Base-by-base conservation (phyloP, 176 grass and related monocot species). In the Lolium rigidum region DNA sequence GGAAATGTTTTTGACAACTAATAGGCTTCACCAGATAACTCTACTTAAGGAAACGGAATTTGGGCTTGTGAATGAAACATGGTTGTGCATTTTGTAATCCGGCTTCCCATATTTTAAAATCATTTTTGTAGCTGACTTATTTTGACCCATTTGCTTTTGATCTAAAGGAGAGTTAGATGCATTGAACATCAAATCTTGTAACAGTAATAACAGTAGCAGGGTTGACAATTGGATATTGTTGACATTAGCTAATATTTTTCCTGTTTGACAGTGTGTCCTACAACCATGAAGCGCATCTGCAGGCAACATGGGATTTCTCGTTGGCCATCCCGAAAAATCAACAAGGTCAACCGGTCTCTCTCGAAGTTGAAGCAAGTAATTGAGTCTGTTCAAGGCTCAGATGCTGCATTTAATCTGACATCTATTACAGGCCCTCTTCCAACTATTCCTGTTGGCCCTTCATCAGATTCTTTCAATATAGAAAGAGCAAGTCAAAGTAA, bases 271-370 rank as follows among this genome's bases (percentile, higher is more conserved):
- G 96, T 98, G 44, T 98, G 96, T 25, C 96, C 96, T 7, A 98
- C 96, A 79, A 98, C 96, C 64, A 98, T 98, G 96, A 98, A 98
- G 63, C 93, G 96, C 83, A 98, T 98, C 72, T 98, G 96, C 78
- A 90, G 96, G 90, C 96, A 98, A 65, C 96, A 98, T 72, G 96
- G 93, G 47, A 98, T 98, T 83, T 92, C 91, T 75, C 85, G 93
- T 17, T 98, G 93, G 96, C 93, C 96, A 43, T 98, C 96, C 82
- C 91, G 93, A 83, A 95, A 95, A 89, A 98, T 98, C 51, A 98
- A 92, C 80, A 98, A 98, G 86, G 96, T 98, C 81, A 98, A 98
- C 77, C 91, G 95, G 80, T 98, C 95, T 58, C 91, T 98, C 31
- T 92, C 93, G 1, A 98, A 98, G 90, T 54, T 98, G 81, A 98